Evolutionary conservation across 352 stramenopile genomes (phyloP).

Genomic region (Aphanomyces stellatus): DNA sequence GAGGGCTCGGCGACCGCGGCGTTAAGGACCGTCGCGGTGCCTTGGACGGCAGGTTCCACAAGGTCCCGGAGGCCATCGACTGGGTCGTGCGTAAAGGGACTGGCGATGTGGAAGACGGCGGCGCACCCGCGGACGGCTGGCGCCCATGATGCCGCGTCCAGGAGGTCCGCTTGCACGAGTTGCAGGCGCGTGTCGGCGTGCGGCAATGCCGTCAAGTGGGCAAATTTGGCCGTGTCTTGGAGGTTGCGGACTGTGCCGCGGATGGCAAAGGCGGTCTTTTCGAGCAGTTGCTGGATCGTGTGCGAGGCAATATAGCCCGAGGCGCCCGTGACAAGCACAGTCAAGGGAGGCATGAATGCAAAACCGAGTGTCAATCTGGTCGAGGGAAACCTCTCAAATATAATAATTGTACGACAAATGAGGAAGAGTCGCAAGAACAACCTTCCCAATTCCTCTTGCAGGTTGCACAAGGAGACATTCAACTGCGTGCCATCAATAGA

Average conservation of each 20-base stretch:
- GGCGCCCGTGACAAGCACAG: background rate
- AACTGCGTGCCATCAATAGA: too few relatives aligned
- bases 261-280: background rate
- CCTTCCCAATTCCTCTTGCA: too few relatives aligned
- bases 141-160: background rate
- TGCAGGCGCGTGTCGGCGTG: background rate
- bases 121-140: slow-evolving; percentile 12
- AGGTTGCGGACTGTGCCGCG: background rate
- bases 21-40: slow-evolving; percentile 20
- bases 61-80: slow-evolving; percentile 5
- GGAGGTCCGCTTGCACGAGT: background rate
- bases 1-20: background rate
- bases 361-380: too few relatives aligned
- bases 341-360: too few relatives aligned
- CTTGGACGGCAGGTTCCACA: slow-evolving; percentile 20
- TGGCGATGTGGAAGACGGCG: slow-evolving; percentile 23
- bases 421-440: too few relatives aligned
- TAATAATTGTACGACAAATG: too few relatives aligned
- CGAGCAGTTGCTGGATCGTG: background rate
- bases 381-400: too few relatives aligned
- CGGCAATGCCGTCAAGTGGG: background rate
- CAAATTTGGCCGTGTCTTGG: background rate
- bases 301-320: background rate
- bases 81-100: slow-evolving; percentile 19
- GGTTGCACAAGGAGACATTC: too few relatives aligned